Evolutionary conservation across 495 filamentous ascomycete species (phyloP), one percentile per base, ranked within the genome.

Genomic region (Tricharina praecox): DNA sequence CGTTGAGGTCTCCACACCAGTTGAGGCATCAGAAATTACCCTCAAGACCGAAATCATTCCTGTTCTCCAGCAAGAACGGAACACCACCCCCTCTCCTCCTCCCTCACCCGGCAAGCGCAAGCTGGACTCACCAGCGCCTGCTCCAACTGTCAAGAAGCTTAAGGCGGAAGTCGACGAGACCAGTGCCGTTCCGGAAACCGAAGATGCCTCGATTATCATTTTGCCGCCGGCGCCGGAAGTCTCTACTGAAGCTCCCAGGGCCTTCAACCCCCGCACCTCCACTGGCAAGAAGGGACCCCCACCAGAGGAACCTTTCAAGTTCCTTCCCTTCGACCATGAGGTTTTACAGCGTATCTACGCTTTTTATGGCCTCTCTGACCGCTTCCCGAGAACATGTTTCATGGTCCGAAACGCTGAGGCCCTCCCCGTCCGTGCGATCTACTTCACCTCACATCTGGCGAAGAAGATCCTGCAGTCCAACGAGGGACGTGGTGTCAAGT

Each of bases 361-460:
- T 0, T 96, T 95, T 67, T 97, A 93, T 66, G 66, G 79, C 30
- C 68, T 94, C 47, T 84, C 81, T 0, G 62, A 77, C 0, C 75
- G 77, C 33, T 97, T 97, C 70, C 90, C 90, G 0, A 67, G 74
- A 4, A 79, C 90, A 61, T 81, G 86, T 37, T 97, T 88, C 67
- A 84, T 97, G 76, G 90, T 97, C 46, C 79, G 87, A 52, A 97
- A 97, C 65, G 82, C 82, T 7, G 68, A 76, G 11, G 90, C 82
- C 23, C 67, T 78, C 49, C 82, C 86, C 0, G 74, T 79, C 16
- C 86, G 88, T 61, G 83, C 85, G 15, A 85, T 97, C 45, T 97
- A 97, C 70, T 97, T 95, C 68, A 93, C 85, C 41, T 84, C 77
- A 46, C 69, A 74, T n/a, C 70, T 95, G 9, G 81, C 82, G 0